Conservation (phyloP, 2,329 filamentous ascomycete species). For the Fusarium proliferatum region DNA sequence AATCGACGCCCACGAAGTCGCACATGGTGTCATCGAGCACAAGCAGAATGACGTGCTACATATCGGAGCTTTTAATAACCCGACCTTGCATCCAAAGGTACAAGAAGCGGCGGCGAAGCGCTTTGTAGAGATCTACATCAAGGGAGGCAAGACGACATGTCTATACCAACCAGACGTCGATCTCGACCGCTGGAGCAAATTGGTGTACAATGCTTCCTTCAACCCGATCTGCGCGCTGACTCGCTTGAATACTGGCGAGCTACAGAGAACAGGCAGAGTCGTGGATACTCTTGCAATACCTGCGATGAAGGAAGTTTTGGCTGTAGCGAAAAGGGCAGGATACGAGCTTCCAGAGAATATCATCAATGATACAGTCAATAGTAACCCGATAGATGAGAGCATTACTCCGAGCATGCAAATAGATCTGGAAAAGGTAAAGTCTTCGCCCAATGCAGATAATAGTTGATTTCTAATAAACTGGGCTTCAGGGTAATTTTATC, state of each 20-base stretch:
- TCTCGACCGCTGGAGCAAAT: neutral
- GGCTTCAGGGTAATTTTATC: neutral
- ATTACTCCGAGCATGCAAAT: neutral
- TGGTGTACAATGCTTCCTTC: neutral
- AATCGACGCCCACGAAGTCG: neutral
- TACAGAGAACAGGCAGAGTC: neutral
- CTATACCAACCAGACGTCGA: neutral
- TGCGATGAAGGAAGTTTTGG: neutral
- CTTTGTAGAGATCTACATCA: neutral
- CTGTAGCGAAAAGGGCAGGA: neutral
- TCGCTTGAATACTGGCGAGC: neutral
- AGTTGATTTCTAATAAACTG: rapidly evolving
- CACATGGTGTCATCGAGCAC: neutral
- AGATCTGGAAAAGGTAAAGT: neutral
- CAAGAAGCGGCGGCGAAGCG: neutral
- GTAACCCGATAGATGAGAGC: neutral
- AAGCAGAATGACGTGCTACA: neutral
- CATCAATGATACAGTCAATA: neutral
- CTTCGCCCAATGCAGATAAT: neutral
- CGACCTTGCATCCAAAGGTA: neutral
- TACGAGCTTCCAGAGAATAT: neutral
- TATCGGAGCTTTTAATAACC: neutral
- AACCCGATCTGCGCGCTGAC: neutral
- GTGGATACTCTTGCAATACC: neutral
- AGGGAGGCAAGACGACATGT: neutral